Evolutionary conservation across 1,284 basidiomycete genomes (phyloP), one percentile per base, ranked within the genome.

Genomic region (Irpex lacteus): DNA sequence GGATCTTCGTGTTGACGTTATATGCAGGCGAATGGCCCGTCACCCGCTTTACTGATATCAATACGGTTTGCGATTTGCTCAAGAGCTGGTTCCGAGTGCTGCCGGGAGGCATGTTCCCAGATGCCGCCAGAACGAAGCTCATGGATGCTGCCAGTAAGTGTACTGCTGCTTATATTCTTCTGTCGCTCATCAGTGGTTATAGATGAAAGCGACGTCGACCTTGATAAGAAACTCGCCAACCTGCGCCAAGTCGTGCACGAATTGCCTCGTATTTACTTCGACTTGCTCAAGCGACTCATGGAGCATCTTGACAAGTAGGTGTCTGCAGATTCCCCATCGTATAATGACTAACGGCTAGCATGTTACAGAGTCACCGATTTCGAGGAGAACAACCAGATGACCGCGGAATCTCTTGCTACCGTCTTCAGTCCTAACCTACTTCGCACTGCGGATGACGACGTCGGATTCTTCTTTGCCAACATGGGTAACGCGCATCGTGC

Each of bases 331-430:
- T 9, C 6, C 32, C 7, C 5, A 3, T 3, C 15, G 19, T 52
- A 59, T 62, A 64, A 66, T 65, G 47, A 66, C 19, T 62, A n/a
- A 18, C 18, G 62, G 34, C 44, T 2, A 26, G 21, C 18, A 32
- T 26, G 38, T 49, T 63, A 2, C 71, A 92, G 91, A 71, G 89
- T 94, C 34, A 92, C 91, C 6, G 92, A 94, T 70, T 92, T 84
- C 73, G 92, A 95, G 72, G 90, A 92, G 64, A 83, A 88, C 58
- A 95, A 94, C 70, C 90, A 94, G 66, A 94, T 94, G 92, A 92
- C 89, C 1, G 87, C 91, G 0, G 89, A 92, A 68, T 89, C 90
- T 5, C 80, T 94, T 3, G 88, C 92, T 0, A 93, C 92, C 57
- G 90, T 94, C 21, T 93, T 94, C 74, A 91, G 90, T 65, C 92